Conservation (phyloP, 257 asterid genomes). For the Nicotiana knightiana region DNA sequence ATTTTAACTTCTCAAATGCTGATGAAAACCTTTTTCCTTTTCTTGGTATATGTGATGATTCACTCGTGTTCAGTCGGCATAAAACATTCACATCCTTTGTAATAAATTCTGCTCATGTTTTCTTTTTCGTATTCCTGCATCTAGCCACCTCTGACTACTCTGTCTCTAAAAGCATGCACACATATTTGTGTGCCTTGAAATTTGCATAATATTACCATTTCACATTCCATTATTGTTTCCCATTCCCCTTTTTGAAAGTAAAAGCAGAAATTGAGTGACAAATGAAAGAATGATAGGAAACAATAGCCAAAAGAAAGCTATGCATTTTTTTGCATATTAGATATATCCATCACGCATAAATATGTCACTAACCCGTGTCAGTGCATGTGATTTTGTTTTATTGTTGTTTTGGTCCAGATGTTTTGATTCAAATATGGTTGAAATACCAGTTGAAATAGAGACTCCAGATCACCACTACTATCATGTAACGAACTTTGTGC, state of each 20-base stretch:
- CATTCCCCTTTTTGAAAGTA: neutral
- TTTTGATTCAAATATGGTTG: slow-evolving; percentile 71
- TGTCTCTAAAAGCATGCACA: neutral
- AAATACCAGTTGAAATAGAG: slow-evolving; percentile 89
- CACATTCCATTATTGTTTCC: neutral
- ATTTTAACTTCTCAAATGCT: neutral
- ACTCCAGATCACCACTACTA: slow-evolving; percentile 84
- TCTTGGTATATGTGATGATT: neutral
- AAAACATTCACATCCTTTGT: neutral
- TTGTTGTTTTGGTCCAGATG: slow-evolving; percentile 41
- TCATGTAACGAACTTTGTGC: slow-evolving; percentile 46
- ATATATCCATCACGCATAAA: neutral
- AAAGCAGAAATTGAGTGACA: neutral
- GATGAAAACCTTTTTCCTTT: neutral
- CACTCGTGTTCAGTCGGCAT: neutral
- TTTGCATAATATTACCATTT: neutral
- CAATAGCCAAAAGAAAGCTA: neutral
- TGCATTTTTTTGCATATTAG: neutral
- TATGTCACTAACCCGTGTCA: neutral
- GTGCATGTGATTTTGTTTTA: neutral
- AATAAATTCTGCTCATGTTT: neutral
- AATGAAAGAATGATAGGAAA: neutral
- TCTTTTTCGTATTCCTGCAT: neutral
- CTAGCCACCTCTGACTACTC: neutral
- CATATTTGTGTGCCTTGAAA: neutral